Evolutionary conservation across 2,329 filamentous ascomycete species (phyloP), one percentile per base, ranked within the genome.

Genomic region (Fusarium cyanostomum): DNA sequence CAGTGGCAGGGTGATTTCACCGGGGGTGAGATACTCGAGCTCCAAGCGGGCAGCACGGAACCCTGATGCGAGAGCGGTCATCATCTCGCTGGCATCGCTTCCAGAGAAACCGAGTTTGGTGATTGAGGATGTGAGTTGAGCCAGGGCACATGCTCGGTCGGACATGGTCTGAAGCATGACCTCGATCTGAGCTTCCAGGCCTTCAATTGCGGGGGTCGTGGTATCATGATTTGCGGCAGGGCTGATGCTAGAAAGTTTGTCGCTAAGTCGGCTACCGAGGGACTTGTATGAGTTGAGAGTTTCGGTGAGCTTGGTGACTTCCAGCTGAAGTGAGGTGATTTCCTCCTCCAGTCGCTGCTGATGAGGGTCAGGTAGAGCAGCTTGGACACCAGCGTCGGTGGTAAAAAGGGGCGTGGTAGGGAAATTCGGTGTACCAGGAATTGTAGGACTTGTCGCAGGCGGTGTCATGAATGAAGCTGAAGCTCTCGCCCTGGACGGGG

Each of bases 1-100:
- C 0, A 86, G 74, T 0, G 85, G 83, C 1, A 86, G 77, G 0
- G 79, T 68, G n/a, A 83, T 75, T 69, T 89, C 86, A 7, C 86
- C 86, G 0, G 86, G 86, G 0, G 81, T 84, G 16, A 88, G 78
- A 67, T 88, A 88, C 71, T 89, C 86, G 3, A 89, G 80, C 64
- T 89, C 86, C 0, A 88, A 75, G 1, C 86, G 81, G 2, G 86
- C 86, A 2, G 81, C 73, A 16, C 86, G 83, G 74, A 89, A 84
- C 2, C 81, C 79, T 2, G 76, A 61, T 0, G 78, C 71, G 11
- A 89, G 78, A 0, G 81, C 78, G 2, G 75, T 59, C 8, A 88
- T 69, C 54, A 84, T 80, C n/a, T 82, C 80, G n/a, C 74, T 52
- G 0, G 81, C 79, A 57, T 85, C 81, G 7, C 65, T 59, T 1